Evolutionary conservation across 805 yeast species (phyloP).

Genomic region (Candida incommunis): DNA sequence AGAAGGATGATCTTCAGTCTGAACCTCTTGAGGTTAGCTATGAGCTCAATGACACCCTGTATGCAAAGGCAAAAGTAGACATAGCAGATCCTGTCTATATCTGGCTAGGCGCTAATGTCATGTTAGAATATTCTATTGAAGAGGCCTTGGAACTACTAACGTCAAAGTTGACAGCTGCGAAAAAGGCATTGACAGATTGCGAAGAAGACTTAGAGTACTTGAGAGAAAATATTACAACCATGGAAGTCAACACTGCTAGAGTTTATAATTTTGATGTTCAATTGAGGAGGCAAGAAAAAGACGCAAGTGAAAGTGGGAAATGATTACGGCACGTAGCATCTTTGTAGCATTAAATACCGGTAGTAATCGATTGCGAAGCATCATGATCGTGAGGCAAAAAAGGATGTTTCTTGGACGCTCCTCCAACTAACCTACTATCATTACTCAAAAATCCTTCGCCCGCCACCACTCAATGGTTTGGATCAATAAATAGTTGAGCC

Average conservation of each 20-base stretch:
- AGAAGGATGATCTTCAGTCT: constrained; percentile 41
- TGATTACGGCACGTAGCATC: not conserved
- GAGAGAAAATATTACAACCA: constrained; percentile 84
- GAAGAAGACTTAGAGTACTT: constrained; percentile 75
- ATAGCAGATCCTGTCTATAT: constrained; percentile 56
- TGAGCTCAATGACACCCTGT: constrained; percentile 86
- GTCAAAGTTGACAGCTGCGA: constrained; percentile 48
- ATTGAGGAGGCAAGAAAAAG: constrained; percentile 11
- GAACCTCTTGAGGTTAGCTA: constrained; percentile 31
- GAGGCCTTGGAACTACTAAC: constrained; percentile 69
- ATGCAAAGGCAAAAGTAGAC: constrained; percentile 64
- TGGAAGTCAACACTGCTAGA: constrained; percentile 96
- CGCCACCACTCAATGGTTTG: too few species aligned
- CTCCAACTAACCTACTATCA: too few species aligned
- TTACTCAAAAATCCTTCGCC: too few species aligned
- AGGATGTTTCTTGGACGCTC: too few species aligned
- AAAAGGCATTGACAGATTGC: constrained; percentile 42
- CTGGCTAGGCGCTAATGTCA: constrained; percentile 98
- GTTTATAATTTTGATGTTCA: constrained; percentile 26
- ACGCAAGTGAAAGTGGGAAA: not conserved
- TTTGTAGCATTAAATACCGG: too few species aligned
- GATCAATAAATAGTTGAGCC: too few species aligned
- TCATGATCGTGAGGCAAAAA: too few species aligned
- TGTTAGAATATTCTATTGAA: constrained; percentile 84
- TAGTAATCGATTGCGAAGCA: too few species aligned